phyloP scores from a whole-genome alignment of 225 moss, liverwort and hornwort genomes.

The Polytrichum commune region DNA sequence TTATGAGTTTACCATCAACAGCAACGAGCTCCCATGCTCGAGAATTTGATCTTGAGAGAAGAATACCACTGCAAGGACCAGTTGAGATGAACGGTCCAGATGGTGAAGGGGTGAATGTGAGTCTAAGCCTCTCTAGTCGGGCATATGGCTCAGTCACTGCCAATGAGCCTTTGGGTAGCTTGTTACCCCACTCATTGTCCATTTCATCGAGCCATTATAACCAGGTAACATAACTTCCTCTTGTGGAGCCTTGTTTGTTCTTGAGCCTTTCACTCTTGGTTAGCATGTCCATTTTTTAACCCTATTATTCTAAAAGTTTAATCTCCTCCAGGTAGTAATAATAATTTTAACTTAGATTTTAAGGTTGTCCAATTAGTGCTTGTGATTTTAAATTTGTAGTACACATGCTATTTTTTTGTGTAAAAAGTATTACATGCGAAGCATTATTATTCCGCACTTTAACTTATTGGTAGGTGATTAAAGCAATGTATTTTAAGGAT shows the following conservation, averaged over 20 bases:
- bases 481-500: no score
- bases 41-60: conserved; percentile 14
- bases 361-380: neutral
- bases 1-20: conserved; percentile 10
- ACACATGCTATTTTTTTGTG: no score
- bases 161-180: conserved; percentile 8
- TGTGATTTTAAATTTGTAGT: no score
- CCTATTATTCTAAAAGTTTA: no score
- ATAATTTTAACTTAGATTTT: neutral
- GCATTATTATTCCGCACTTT: no score
- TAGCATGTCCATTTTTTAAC: neutral
- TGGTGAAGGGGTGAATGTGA: conserved; percentile 17
- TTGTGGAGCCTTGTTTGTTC: neutral
- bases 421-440: no score
- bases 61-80: conserved; percentile 2
- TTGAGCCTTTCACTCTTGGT: neutral
- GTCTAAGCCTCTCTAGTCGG: conserved; percentile 8
- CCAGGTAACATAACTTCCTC: neutral
- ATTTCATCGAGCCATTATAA: conserved; percentile 1
- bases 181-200: conserved; percentile 6
- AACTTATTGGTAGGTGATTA: no score
- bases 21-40: conserved; percentile 6
- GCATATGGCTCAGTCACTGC: conserved; percentile 6
- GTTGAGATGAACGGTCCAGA: conserved; percentile 3
- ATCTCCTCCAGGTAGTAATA: no score